phyloP scores from a whole-genome alignment of 2,329 filamentous ascomycete genomes.

The Colletotrichum sp. region DNA sequence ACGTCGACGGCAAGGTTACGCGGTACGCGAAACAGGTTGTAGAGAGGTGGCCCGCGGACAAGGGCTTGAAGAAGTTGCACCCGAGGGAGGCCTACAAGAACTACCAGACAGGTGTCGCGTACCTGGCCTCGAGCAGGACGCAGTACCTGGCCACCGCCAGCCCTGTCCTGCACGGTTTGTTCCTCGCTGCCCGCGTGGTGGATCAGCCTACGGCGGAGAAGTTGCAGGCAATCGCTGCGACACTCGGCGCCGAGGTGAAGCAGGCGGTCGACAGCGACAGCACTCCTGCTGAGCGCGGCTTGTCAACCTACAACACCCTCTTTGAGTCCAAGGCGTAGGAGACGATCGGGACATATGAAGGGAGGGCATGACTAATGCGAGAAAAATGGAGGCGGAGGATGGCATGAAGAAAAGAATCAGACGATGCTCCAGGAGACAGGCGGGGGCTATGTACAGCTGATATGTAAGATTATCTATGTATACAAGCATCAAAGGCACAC shows the following conservation, averaged over 20 bases:
- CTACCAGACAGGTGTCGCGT: constrained; percentile 21
- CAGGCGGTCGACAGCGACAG: constrained; percentile 27
- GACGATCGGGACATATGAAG: neutral
- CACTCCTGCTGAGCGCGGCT: constrained; percentile 19
- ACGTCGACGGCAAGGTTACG: constrained; percentile 37
- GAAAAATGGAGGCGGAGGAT: neutral
- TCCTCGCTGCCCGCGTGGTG: constrained; percentile 47
- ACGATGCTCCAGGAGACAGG: neutral
- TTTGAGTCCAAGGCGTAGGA: neutral
- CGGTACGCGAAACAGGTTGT: constrained; percentile 42
- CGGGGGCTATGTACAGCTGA: constrained; percentile 24
- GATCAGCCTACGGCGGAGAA: constrained; percentile 36
- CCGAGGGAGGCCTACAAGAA: constrained; percentile 32
- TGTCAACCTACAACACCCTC: constrained; percentile 24
- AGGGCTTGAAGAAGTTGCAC: constrained; percentile 41
- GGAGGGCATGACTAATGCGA: neutral
- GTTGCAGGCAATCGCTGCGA: constrained; percentile 44
- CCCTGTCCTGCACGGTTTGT: constrained; percentile 47
- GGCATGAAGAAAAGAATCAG: neutral
- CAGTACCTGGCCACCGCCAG: constrained; percentile 36
- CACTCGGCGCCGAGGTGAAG: constrained; percentile 40
- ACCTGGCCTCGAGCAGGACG: constrained; percentile 36
- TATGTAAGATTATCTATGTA: constrained; percentile 22
- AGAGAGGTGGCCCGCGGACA: constrained; percentile 44
- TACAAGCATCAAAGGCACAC: constrained; percentile 21